A percentile compares a stretch with the other conserved stretches of the same genome.
phyloP scores from a whole-genome alignment of 192 early-diverging fungal genomes.

The Backusella luteola region DNA sequence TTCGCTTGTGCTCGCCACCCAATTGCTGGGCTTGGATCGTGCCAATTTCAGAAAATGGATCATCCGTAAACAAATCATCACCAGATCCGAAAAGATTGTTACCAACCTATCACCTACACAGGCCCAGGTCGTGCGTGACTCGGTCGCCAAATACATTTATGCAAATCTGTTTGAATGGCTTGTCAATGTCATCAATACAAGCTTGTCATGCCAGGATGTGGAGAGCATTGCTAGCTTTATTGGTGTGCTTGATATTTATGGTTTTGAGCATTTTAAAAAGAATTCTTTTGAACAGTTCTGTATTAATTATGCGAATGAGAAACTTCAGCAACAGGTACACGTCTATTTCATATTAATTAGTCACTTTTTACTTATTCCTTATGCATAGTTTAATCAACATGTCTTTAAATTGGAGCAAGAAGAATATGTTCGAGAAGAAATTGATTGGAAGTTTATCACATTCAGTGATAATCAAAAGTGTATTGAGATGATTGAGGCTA shows the following conservation, averaged over 20 bases:
- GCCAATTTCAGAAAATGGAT: slow-evolving; percentile 93
- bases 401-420: slow-evolving; percentile 99
- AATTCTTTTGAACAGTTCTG: slow-evolving; percentile 99
- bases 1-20: slow-evolving; percentile 64
- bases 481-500: slow-evolving; percentile 98
- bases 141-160: slow-evolving; percentile 97
- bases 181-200: slow-evolving; percentile 85
- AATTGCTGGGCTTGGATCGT: slow-evolving; percentile 75
- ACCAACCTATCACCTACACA: slow-evolving; percentile 73
- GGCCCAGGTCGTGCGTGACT: slow-evolving; percentile 83
- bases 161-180: slow-evolving; percentile 96
- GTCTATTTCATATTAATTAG: no score
- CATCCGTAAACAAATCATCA: slow-evolving; percentile 91
- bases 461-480: slow-evolving; percentile 99
- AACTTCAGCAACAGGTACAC: slow-evolving; percentile 87
- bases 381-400: slow-evolving; percentile 87
- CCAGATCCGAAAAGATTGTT: slow-evolving; percentile 93
- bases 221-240: slow-evolving; percentile 67
- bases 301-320: slow-evolving; percentile 97
- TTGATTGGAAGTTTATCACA: slow-evolving; percentile 98
- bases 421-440: slow-evolving; percentile 94
- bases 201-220: slow-evolving; percentile 61
- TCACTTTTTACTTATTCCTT: not conserved
- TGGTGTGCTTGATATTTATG: slow-evolving; percentile 99
- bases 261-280: slow-evolving; percentile 99